Evolutionary conservation across 345 rosid species (phyloP).

Genomic region (Ailanthus altissimus): DNA sequence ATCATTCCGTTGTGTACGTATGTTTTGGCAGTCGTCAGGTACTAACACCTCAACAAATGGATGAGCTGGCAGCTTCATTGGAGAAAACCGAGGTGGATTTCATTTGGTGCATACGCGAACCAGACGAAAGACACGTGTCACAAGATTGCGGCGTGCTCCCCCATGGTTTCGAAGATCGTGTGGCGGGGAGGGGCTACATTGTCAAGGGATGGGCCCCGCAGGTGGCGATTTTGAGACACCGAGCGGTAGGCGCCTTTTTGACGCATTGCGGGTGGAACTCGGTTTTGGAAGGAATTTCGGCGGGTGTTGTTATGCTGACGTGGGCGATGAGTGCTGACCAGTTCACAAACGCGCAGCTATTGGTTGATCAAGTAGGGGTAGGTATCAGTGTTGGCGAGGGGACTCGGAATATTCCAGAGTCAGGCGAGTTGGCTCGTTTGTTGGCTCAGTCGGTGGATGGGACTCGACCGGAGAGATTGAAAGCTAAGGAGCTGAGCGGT

Average conservation of each 20-base stretch:
- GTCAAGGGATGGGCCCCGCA: conserved; percentile 28
- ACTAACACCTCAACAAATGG: conserved; percentile 4
- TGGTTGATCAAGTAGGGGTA: conserved; percentile 34
- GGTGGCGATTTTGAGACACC: conserved; percentile 21
- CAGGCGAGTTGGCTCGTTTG: conserved; percentile 32
- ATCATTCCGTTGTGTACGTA: conserved; percentile 18
- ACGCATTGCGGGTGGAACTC: conserved; percentile 30
- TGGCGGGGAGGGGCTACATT: conserved; percentile 14
- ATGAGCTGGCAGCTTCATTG: conserved; percentile 17
- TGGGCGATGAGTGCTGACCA: conserved; percentile 52
- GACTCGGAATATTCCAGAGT: conserved; percentile 30
- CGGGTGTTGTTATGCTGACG: conserved; percentile 44
- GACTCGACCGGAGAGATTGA: conserved; percentile 9
- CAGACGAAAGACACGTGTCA: neutral
- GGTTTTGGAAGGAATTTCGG: conserved; percentile 32
- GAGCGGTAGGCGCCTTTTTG: conserved; percentile 19
- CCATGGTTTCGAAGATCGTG: conserved; percentile 19
- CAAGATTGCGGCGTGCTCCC: conserved; percentile 5
- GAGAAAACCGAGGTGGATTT: conserved; percentile 22
- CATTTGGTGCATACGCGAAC: neutral
- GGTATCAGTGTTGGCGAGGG: conserved; percentile 40
- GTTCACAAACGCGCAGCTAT: conserved; percentile 30
- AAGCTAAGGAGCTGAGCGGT: conserved; percentile 25
- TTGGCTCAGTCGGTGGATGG: conserved; percentile 29
- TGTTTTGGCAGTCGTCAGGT: conserved; percentile 24